phyloP scores from a whole-genome alignment of 2,329 filamentous ascomycete genomes.

The Aureobasidium namibiae region DNA sequence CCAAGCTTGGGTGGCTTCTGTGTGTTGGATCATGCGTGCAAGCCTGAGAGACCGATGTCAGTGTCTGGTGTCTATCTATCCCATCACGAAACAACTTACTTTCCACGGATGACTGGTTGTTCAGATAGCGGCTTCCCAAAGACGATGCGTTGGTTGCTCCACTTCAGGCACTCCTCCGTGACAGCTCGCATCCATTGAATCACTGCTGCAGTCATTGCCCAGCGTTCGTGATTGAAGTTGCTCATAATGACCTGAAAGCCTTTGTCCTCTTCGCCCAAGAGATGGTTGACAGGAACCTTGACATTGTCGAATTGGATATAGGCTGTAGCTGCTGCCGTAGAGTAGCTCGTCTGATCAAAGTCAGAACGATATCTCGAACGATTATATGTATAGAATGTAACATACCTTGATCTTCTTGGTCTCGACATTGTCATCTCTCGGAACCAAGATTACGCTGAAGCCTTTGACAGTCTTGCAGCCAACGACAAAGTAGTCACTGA shows the following conservation, averaged over 20 bases:
- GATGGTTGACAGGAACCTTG: constrained; percentile 70
- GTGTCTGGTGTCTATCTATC: neutral
- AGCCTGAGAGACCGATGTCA: constrained; percentile 40
- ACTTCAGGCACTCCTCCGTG: constrained; percentile 79
- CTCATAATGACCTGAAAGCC: constrained; percentile 76
- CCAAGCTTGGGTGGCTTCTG: constrained; percentile 79
- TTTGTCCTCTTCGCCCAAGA: constrained; percentile 76
- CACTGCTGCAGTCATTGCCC: constrained; percentile 42
- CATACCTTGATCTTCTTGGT: constrained; percentile 60
- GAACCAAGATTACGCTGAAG: constrained; percentile 68
- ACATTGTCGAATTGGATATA: constrained; percentile 80
- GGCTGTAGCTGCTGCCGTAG: constrained; percentile 66
- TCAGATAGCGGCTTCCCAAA: constrained; percentile 76
- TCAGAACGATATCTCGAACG: neutral
- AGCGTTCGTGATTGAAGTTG: constrained; percentile 70
- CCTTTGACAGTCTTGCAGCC: constrained; percentile 73
- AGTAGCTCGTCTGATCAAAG: constrained; percentile 56
- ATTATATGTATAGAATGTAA: neutral
- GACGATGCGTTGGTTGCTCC: constrained; percentile 78
- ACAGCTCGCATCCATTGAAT: constrained; percentile 59
- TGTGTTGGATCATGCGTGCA: constrained; percentile 76
- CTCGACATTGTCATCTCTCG: constrained; percentile 65
- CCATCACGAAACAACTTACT: constrained; percentile 35
- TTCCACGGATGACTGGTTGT: constrained; percentile 72
- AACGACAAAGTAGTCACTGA: constrained; percentile 74